phyloP scores from a whole-genome alignment of 257 asterid species.

The Cruciata laevipes region DNA sequence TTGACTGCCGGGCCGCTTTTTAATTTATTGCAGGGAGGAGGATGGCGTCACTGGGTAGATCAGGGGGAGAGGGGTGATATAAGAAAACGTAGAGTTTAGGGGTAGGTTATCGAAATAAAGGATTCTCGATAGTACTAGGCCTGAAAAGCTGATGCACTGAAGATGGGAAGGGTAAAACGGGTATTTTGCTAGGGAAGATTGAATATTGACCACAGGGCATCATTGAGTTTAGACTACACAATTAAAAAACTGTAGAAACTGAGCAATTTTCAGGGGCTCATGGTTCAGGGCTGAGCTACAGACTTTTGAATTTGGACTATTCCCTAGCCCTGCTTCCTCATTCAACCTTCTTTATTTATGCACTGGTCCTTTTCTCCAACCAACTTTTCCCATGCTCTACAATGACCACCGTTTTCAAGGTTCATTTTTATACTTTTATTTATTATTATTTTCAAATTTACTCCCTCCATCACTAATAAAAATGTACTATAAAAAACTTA shows the following conservation, averaged over 20 bases:
- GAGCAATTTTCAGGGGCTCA: neutral
- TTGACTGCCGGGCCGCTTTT: slow-evolving; percentile 9
- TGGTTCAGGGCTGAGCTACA: slow-evolving; percentile 1
- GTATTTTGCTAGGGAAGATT: neutral
- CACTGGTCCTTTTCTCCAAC: neutral
- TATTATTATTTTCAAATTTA: too few species aligned
- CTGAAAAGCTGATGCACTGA: neutral
- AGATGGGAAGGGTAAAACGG: neutral
- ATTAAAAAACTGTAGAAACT: neutral
- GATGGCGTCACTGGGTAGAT: neutral
- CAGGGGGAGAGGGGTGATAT: neutral
- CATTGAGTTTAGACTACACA: neutral
- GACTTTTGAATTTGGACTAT: slow-evolving; percentile 6
- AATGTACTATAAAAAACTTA: too few species aligned
- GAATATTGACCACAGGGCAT: neutral
- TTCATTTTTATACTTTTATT: too few species aligned
- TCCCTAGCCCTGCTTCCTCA: neutral
- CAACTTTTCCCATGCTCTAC: neutral
- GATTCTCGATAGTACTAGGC: neutral
- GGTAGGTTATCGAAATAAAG: neutral
- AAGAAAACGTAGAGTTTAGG: neutral
- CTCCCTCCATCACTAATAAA: too few species aligned
- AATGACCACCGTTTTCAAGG: neutral
- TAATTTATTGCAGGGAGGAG: neutral
- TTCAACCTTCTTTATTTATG: neutral